A percentile compares a stretch with the other conserved stretches of the same genome.
Conservation (phyloP, 306 rosid species). For the Fagus crenata region DNA sequence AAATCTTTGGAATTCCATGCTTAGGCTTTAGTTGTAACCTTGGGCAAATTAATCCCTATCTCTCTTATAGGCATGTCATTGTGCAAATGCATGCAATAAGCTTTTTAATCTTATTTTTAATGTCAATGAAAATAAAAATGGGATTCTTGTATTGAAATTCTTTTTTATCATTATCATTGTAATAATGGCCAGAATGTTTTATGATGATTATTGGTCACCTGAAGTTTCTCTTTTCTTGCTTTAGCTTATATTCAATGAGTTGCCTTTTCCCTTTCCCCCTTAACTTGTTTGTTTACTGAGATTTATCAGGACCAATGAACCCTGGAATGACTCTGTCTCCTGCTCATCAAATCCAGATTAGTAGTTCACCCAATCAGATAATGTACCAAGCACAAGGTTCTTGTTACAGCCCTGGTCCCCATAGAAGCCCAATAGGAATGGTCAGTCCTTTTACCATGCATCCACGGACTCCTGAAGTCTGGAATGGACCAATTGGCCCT, state of each 20-base stretch:
- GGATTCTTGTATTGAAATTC: background rate
- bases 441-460: constrained; percentile 29
- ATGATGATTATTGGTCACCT: constrained; percentile 5
- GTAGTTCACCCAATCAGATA: constrained; percentile 32
- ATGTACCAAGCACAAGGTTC: constrained; percentile 38
- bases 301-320: constrained; percentile 49
- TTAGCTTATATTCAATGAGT: background rate
- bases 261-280: background rate
- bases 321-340: constrained; percentile 42
- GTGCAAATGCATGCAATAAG: background rate
- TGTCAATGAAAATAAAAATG: no score
- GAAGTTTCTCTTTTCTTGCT: background rate
- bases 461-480: constrained; percentile 32
- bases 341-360: constrained; percentile 44
- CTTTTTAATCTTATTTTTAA: no score
- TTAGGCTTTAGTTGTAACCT: background rate
- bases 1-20: background rate
- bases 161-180: background rate
- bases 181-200: background rate
- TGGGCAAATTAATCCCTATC: background rate
- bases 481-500: constrained; percentile 52
- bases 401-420: constrained; percentile 29
- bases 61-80: background rate
- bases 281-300: constrained; percentile 4
- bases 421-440: constrained; percentile 35